phyloP scores from a whole-genome alignment of 2,329 filamentous ascomycete genomes.

The Alternaria ethzedia region DNA sequence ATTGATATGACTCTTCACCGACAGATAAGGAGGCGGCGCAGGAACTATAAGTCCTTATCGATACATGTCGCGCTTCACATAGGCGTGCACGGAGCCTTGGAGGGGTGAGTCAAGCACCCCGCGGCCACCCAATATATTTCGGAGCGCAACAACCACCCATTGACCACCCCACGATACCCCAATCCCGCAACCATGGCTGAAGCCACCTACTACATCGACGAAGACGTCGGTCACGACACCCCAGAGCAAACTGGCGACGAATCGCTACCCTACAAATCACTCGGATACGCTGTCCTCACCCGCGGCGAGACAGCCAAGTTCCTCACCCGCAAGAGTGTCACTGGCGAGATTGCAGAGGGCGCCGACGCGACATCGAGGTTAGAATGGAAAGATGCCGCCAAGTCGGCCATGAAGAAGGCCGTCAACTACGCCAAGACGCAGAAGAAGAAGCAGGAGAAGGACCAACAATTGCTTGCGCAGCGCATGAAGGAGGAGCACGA shows the following conservation, averaged over 20 bases:
- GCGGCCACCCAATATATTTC: constrained; percentile 37
- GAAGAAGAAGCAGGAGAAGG: constrained; percentile 85
- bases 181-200: constrained; percentile 47
- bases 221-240: constrained; percentile 77
- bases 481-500: constrained; percentile 76
- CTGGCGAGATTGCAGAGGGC: constrained; percentile 45
- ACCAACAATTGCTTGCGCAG: constrained; percentile 72
- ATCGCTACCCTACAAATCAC: constrained; percentile 78
- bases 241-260: constrained; percentile 70
- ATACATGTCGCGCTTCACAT: constrained; percentile 23
- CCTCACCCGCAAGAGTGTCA: constrained; percentile 65
- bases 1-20: constrained; percentile 3
- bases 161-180: constrained; percentile 22
- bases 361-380: constrained; percentile 68
- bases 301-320: constrained; percentile 69
- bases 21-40: constrained; percentile 19
- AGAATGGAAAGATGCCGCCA: constrained; percentile 81
- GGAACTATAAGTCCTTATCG: constrained; percentile 17
- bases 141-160: constrained; percentile 21
- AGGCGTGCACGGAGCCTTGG: constrained; percentile 16
- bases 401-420: constrained; percentile 86
- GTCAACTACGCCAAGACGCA: constrained; percentile 74
- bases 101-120: constrained; percentile 20
- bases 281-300: constrained; percentile 78
- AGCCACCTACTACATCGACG: constrained; percentile 74